Evolutionary conservation across 805 yeast genomes (phyloP).

Genomic region (Ogataea naganishii): DNA sequence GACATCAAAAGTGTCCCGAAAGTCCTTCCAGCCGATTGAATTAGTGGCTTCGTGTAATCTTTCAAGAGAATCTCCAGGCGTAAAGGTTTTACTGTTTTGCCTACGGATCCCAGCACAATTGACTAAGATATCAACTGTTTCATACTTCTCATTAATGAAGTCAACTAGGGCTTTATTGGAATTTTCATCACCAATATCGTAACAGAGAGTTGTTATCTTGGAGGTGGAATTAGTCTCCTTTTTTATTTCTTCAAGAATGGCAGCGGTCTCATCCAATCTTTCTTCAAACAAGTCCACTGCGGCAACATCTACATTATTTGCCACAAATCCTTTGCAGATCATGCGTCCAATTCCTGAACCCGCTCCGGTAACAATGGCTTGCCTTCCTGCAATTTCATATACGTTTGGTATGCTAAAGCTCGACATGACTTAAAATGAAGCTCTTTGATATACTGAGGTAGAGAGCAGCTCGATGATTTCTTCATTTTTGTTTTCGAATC

Average conservation of each 20-base stretch:
- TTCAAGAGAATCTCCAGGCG: conserved; percentile 13
- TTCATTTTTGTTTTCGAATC: too few species aligned
- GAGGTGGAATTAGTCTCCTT: conserved; percentile 10
- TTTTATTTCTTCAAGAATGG: conserved; percentile 8
- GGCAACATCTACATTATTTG: conserved; percentile 14
- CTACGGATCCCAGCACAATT: conserved; percentile 17
- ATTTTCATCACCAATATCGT: conserved; percentile 11
- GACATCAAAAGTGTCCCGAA: conserved; percentile 13
- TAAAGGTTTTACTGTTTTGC: conserved; percentile 10
- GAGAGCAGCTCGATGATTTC: too few species aligned
- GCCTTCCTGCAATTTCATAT: conserved; percentile 13
- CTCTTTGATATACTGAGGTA: too few species aligned
- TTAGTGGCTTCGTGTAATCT: conserved; percentile 12
- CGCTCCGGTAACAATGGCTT: conserved; percentile 16
- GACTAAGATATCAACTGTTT: conserved; percentile 12
- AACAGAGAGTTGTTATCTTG: conserved; percentile 11
- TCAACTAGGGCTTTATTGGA: conserved; percentile 13
- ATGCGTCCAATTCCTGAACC: conserved; percentile 17
- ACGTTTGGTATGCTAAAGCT: conserved; percentile 8
- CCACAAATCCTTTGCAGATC: conserved; percentile 12
- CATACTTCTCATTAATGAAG: conserved; percentile 10
- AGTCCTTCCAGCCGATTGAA: conserved; percentile 14
- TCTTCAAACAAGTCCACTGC: conserved; percentile 14
- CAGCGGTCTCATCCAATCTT: conserved; percentile 10
- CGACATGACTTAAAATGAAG: too few species aligned